These are phyloP conservation scores for Veloboletus limbatus DNA, from an alignment of 1,284 basidiomycete genomes.

Conservation along the genomic window DNA sequence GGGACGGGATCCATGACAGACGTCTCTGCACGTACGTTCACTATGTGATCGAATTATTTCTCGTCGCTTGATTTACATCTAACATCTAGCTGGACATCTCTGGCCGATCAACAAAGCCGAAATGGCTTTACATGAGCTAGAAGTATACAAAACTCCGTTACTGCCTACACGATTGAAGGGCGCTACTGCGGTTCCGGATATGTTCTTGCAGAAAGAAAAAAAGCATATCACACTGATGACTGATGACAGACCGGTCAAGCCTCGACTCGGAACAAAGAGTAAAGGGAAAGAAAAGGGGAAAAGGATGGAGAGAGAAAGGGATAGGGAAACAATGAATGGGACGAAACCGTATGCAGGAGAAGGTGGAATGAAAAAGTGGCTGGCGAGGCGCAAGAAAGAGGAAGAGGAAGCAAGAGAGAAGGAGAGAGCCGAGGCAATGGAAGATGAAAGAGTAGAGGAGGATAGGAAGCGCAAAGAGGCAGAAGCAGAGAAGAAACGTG, in stretches of 20 bases:
- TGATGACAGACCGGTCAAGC: constrained; percentile 42
- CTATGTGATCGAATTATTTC: constrained; percentile 5
- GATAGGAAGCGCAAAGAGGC: constrained; percentile 20
- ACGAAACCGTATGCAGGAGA: constrained; percentile 72
- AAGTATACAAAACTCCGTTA: constrained; percentile 73
- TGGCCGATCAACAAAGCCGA: constrained; percentile 53
- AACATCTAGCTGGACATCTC: constrained; percentile 28
- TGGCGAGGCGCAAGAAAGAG: constrained; percentile 50
- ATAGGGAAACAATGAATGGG: constrained; percentile 39
- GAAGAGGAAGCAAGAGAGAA: constrained; percentile 32
- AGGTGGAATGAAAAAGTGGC: constrained; percentile 70
- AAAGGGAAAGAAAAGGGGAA: constrained; percentile 34
- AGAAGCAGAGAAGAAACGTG: constrained; percentile 22
- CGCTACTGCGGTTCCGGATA: constrained; percentile 50
- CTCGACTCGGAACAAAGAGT: constrained; percentile 34
- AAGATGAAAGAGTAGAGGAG: constrained; percentile 32
- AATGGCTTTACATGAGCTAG: constrained; percentile 63
- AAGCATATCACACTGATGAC: constrained; percentile 59
- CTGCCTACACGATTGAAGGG: constrained; percentile 64
- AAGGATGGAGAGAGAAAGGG: constrained; percentile 29
- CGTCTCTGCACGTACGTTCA: constrained; percentile 29
- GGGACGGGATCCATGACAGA: constrained; percentile 37
- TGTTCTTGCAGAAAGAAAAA: constrained; percentile 59
- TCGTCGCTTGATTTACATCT: constrained; percentile 10
- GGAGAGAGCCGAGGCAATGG: constrained; percentile 35